Evolutionary conservation across 441 rosid species (phyloP).

Genomic region (Euphorbia corollata): DNA sequence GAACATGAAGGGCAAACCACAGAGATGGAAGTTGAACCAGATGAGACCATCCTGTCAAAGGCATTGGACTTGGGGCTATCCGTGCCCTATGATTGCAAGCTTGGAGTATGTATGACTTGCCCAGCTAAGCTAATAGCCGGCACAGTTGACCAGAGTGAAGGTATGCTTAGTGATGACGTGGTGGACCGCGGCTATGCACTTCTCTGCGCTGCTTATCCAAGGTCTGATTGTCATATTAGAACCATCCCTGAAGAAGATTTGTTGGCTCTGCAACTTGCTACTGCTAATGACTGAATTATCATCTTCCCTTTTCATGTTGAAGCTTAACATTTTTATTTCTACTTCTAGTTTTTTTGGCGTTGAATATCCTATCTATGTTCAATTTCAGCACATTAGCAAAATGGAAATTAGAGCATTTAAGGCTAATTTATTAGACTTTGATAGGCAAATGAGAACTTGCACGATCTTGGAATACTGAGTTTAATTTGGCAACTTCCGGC

Average conservation of each 20-base stretch:
- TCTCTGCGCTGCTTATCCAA: slow-evolving; percentile 70
- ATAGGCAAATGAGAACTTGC: too few relatives aligned
- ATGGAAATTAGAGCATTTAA: neutral
- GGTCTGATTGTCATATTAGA: slow-evolving; percentile 69
- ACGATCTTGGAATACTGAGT: too few relatives aligned
- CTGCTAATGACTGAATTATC: slow-evolving; percentile 58
- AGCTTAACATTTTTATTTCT: neutral
- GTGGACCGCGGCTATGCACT: slow-evolving; percentile 74
- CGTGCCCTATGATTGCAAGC: slow-evolving; percentile 81
- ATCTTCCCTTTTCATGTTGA: slow-evolving; percentile 7
- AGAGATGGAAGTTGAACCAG: slow-evolving; percentile 69
- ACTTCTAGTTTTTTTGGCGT: too few relatives aligned
- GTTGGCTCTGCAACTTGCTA: slow-evolving; percentile 66
- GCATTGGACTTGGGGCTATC: slow-evolving; percentile 64
- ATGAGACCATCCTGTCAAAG: slow-evolving; percentile 75
- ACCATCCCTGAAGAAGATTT: slow-evolving; percentile 89
- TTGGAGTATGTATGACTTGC: slow-evolving; percentile 99
- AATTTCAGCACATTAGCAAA: too few relatives aligned
- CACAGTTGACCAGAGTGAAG: slow-evolving; percentile 78
- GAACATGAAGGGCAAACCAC: slow-evolving; percentile 61
- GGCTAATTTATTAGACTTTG: too few relatives aligned
- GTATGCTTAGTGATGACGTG: slow-evolving; percentile 94
- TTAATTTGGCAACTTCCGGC: too few relatives aligned
- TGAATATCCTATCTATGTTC: too few relatives aligned
- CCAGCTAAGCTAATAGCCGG: slow-evolving; percentile 73